Evolutionary conservation across 2,329 filamentous ascomycete genomes (phyloP), one percentile per base, ranked within the genome.

Genomic region (Alternaria infectoria): DNA sequence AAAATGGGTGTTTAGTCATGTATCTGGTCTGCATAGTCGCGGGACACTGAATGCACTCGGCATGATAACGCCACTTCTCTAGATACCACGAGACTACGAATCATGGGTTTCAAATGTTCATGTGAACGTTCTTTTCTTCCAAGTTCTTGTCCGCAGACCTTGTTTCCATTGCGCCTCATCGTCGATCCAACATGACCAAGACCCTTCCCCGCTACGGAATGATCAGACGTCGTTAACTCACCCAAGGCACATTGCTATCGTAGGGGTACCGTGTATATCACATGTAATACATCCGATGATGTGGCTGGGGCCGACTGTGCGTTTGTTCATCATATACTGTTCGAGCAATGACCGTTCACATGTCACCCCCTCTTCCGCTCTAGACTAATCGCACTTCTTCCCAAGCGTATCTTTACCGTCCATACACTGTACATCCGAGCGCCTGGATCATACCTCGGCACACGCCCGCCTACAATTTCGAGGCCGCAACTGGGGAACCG

Each of bases 1-100:
- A 80, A 80, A 80, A 80, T 72, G 73, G 77, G 75, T 74, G 72
- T 79, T 79, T 71, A 75, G 76, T 79, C 73, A 74, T 77, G 76
- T 79, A 78, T 79, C 77, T 79, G 76, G 76, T 79, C 77, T 77
- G 76, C 76, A 78, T 74, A 78, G 73, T 72, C 69, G 70, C 72
- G 72, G 70, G 72, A 73, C 69, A 73, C 70, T 73, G 73, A 80
- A 77, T 76, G 77, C 75, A 77, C 69, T 67, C 69, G 75, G 76
- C 77, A 76, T 66, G 64, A 74, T 71, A 68, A 74, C 74, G 74
- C 75, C 73, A 66, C 64, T 76, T 77, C 70, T 76, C 75, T 79
- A 79, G 77, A 79, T 79, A 79, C 75, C 76, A 78, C 72, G 77
- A 77, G 73, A 64, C 71, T 77, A 77, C 73, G 74, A 76, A 76